Conservation (phyloP, 1,284 basidiomycete species). For the Puccinia triticina region DNA sequence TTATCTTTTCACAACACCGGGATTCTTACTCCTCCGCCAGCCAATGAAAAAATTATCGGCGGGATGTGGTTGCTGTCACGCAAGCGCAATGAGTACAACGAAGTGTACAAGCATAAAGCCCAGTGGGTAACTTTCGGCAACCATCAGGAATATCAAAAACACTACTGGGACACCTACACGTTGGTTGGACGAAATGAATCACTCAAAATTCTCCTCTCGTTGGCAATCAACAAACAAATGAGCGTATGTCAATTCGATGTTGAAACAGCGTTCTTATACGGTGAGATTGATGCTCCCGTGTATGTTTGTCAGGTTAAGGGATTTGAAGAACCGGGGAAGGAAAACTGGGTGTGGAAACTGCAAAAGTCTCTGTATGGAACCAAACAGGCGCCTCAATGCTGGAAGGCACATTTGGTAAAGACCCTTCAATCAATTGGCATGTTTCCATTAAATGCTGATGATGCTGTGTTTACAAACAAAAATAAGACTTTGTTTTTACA, state of each 20-base stretch:
- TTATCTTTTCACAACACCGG: background rate
- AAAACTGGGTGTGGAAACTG: background rate
- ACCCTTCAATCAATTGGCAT: background rate
- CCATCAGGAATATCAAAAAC: no score
- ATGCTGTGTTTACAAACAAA: background rate
- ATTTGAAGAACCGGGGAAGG: no score
- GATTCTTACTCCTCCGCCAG: background rate
- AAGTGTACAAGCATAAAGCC: no score
- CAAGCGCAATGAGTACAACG: background rate
- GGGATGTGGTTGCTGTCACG: slow-evolving; percentile 32
- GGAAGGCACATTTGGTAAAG: background rate
- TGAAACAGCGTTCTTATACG: no score
- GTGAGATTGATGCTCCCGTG: no score
- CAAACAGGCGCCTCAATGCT: background rate
- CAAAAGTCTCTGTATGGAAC: background rate
- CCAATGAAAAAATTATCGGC: slow-evolving; percentile 20
- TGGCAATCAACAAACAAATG: no score
- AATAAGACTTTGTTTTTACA: background rate
- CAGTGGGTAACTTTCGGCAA: no score
- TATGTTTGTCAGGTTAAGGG: no score
- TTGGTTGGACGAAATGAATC: no score
- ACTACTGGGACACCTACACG: no score
- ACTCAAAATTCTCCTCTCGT: no score
- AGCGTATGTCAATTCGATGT: no score
- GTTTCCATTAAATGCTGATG: background rate